Percentiles rank a stretch among this genome's conserved stretches.
Evolutionary conservation across 805 yeast species (phyloP).

Genomic region (Torulaspora microellipsoides): DNA sequence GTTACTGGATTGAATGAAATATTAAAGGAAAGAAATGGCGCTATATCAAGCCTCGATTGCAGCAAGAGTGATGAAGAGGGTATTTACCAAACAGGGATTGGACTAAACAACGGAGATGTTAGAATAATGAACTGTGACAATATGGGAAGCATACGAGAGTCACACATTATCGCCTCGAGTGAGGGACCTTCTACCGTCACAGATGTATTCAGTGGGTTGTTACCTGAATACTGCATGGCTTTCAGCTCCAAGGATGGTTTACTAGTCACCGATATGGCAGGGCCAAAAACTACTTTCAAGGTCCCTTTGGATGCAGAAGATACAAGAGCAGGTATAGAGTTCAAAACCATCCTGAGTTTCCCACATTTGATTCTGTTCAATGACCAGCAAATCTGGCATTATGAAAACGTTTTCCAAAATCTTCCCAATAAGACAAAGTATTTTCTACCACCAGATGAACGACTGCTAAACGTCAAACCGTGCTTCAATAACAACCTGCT

Average conservation of each 20-base stretch:
- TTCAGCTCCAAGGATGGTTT: conserved; percentile 6
- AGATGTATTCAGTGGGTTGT: conserved; percentile 6
- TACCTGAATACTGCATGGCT: conserved; percentile 5
- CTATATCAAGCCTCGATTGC: not conserved
- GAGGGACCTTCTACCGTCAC: not conserved
- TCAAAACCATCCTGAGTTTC: conserved; percentile 6
- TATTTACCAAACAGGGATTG: not conserved
- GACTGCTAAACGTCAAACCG: conserved; percentile 4
- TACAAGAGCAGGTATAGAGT: not conserved
- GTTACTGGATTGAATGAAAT: not conserved
- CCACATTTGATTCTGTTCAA: conserved; percentile 8
- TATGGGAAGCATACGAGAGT: not conserved
- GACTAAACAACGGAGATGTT: conserved; percentile 2
- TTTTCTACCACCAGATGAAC: conserved; percentile 8
- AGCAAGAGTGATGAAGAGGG: no score
- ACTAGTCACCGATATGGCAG: conserved; percentile 1
- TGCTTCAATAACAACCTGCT: not conserved
- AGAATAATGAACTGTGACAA: not conserved
- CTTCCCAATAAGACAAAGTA: not conserved
- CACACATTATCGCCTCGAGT: conserved; percentile 2
- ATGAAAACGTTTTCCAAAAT: conserved; percentile 4
- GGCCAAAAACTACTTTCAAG: not conserved
- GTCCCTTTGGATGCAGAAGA: not conserved
- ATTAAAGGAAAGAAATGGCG: not conserved
- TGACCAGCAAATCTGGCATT: conserved; percentile 5